Conservation (phyloP, 2,329 filamentous ascomycete genomes). For the Furcasterigmium furcatum region DNA sequence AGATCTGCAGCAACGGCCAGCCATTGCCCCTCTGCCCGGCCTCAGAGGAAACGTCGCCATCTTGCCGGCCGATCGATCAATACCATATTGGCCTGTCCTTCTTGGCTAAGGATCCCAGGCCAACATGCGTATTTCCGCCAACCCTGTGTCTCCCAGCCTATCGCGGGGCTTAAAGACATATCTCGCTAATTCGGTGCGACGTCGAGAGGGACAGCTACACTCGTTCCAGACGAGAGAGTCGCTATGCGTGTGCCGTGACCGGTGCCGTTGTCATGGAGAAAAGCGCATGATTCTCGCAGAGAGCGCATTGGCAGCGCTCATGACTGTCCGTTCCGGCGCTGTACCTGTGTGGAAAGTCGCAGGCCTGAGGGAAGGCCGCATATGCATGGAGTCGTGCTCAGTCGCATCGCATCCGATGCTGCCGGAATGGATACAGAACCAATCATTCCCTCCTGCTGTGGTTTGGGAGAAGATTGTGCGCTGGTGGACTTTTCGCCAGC, state of each 20-base stretch:
- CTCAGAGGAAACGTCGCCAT: too few relatives aligned
- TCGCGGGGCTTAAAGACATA: slow-evolving; percentile 12
- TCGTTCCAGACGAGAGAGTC: slow-evolving; percentile 3
- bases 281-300: background rate
- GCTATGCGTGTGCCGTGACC: slow-evolving; percentile 1
- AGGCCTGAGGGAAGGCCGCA: background rate
- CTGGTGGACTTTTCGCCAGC: too few relatives aligned
- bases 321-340: background rate
- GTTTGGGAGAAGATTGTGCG: too few relatives aligned
- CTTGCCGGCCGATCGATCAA: too few relatives aligned
- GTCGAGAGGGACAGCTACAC: slow-evolving; percentile 7
- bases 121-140: slow-evolving; percentile 9
- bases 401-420: too few relatives aligned
- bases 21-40: too few relatives aligned
- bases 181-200: slow-evolving; percentile 11
- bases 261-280: background rate
- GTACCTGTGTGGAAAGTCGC: background rate
- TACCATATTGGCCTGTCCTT: too few relatives aligned
- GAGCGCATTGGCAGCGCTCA: background rate
- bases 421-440: too few relatives aligned
- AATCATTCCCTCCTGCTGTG: too few relatives aligned
- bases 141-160: slow-evolving; percentile 6
- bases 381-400: too few relatives aligned
- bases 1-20: too few relatives aligned
- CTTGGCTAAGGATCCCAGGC: too few relatives aligned